A percentile compares a stretch with the other conserved stretches of the same genome.
Evolutionary conservation across 768 basidiomycete genomes (phyloP).

Genomic region (Dendrothele bispora): DNA sequence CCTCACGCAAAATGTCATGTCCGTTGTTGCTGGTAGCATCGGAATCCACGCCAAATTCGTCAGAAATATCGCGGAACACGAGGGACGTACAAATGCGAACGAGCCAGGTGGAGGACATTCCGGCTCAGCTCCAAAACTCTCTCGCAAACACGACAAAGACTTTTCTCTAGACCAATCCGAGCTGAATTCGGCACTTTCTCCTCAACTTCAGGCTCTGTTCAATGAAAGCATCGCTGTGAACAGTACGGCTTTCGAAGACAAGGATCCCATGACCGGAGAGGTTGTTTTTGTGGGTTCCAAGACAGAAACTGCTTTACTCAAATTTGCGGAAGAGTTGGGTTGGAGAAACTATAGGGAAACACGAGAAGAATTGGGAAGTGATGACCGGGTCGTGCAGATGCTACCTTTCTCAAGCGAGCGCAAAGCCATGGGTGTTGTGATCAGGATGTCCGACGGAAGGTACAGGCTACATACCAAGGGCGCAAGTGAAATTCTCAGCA

Average conservation of each 20-base stretch:
- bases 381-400: conserved; percentile 72
- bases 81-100: conserved; percentile 68
- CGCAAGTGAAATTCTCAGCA: conserved; percentile 89
- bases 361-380: conserved; percentile 37
- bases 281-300: conserved; percentile 84
- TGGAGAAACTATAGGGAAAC: conserved; percentile 74
- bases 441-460: conserved; percentile 52
- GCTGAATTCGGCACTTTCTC: conserved; percentile 64
- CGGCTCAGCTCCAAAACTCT: conserved; percentile 15
- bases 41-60: conserved; percentile 97
- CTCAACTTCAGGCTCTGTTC: conserved; percentile 62
- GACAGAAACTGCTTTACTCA: conserved; percentile 90
- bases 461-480: conserved; percentile 87
- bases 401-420: conserved; percentile 92
- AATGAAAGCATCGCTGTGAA: conserved; percentile 89
- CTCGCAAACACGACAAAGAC: conserved; percentile 59
- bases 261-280: conserved; percentile 57
- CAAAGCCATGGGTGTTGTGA: conserved; percentile 93
- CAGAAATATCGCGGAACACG: conserved; percentile 69
- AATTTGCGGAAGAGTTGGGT: conserved; percentile 76
- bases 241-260: conserved; percentile 92
- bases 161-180: conserved; percentile 83
- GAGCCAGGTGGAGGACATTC: conserved; percentile 38
- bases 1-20: conserved; percentile 93
- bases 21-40: conserved; percentile 92